A percentile compares a stretch with the other conserved stretches of the same genome.
Evolutionary conservation across 306 rosid species (phyloP).

Genomic region (Bauhinia variegata): DNA sequence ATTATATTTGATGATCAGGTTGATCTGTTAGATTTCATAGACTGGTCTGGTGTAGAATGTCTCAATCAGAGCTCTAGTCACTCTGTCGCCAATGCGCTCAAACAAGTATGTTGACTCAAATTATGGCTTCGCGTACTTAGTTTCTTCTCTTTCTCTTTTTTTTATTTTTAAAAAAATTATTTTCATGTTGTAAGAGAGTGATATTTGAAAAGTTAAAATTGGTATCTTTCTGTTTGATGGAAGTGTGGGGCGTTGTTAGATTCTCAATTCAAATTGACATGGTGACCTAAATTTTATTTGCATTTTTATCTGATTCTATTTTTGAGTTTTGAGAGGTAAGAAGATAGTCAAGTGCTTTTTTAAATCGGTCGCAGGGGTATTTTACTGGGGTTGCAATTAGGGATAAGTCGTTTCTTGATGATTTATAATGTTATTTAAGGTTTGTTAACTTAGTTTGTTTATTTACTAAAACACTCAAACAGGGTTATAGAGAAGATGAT

Average conservation of each 20-base stretch:
- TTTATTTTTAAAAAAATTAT: not conserved
- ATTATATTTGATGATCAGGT: conserved; percentile 54
- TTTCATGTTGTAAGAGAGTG: not conserved
- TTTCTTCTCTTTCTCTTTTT: not conserved
- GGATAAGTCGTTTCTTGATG: not conserved
- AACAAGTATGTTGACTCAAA: conserved; percentile 55
- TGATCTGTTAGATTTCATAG: conserved; percentile 90
- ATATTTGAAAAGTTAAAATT: not conserved
- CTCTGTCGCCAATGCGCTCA: conserved; percentile 71
- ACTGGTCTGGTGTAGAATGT: conserved; percentile 92
- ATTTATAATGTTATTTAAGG: not conserved
- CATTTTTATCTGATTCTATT: not conserved
- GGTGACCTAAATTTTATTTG: not conserved
- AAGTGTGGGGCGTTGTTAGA: not conserved
- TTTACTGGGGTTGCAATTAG: not conserved
- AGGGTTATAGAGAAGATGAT: conserved; percentile 96
- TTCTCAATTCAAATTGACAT: not conserved
- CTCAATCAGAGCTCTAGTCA: conserved; percentile 85
- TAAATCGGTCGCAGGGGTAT: not conserved
- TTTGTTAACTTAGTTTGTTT: conserved; percentile 30
- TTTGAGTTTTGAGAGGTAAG: not conserved
- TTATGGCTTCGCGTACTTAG: conserved; percentile 1
- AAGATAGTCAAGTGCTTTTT: conserved; percentile 2
- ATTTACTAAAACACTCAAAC: conserved; percentile 34
- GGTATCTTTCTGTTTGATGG: not conserved